Percentiles rank a stretch among this genome's conserved stretches.
These are phyloP conservation scores for Patellifolia procumbens DNA, from an alignment of 179 eudicot genomes.

Conservation along the genomic window DNA sequence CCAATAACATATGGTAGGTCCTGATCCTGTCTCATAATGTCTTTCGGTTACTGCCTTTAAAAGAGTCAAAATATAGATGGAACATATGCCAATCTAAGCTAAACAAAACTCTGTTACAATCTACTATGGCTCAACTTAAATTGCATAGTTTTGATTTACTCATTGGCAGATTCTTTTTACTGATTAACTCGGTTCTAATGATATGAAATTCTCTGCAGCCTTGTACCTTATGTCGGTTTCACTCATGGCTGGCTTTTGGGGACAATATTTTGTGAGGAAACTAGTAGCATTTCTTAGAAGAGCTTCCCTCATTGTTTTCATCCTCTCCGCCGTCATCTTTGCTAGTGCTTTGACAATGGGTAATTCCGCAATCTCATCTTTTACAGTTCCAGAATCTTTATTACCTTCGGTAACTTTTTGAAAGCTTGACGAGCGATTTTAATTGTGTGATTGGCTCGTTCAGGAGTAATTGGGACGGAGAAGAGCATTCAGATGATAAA, in stretches of 20 bases:
- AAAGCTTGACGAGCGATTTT: neutral
- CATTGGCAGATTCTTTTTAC: neutral
- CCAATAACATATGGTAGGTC: slow-evolving; percentile 79
- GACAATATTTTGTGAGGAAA: slow-evolving; percentile 81
- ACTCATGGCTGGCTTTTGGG: slow-evolving; percentile 94
- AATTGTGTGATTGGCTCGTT: neutral
- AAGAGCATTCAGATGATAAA: slow-evolving; percentile 71
- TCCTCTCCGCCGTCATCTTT: slow-evolving; percentile 89
- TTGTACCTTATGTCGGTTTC: slow-evolving; percentile 74
- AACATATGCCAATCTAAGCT: neutral
- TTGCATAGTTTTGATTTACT: neutral
- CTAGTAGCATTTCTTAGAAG: slow-evolving; percentile 65
- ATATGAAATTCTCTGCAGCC: slow-evolving; percentile 51
- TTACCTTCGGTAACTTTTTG: neutral
- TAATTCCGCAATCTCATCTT: slow-evolving; percentile 27
- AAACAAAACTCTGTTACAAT: neutral
- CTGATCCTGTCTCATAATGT: neutral
- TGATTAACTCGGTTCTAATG: neutral
- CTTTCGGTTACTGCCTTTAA: neutral
- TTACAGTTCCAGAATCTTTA: too few relatives aligned
- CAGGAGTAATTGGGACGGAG: slow-evolving; percentile 79
- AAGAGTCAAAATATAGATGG: neutral
- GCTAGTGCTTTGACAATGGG: slow-evolving; percentile 97
- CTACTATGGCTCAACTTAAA: too few relatives aligned
- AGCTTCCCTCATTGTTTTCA: slow-evolving; percentile 88